Evolutionary conservation across 1,139 yeast species (phyloP), one percentile per base, ranked within the genome.

Genomic region (Diutina rugosa): DNA sequence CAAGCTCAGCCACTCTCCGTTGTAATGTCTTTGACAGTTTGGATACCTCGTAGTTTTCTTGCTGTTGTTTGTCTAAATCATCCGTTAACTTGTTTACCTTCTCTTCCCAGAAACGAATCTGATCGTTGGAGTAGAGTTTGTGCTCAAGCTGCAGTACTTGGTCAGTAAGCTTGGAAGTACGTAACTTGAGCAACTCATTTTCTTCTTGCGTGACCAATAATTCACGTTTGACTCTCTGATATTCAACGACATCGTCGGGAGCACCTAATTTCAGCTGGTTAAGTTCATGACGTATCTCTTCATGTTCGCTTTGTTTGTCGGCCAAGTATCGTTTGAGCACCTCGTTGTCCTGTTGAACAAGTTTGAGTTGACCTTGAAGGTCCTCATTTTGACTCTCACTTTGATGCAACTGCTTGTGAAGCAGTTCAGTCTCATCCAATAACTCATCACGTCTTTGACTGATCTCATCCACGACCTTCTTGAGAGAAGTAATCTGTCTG

Each of bases 401-500:
- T 5, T 56, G 55, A 10, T 55, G 26, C 4, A 58, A 49, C 9
- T 77, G 73, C 7, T 67, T 67, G 62, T 81, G 84, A 46, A 85
- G 65, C 4, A 64, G 64, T 41, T 76, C 77, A 62, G 81, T 81
- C 2, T 78, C 76, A 21, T 67, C 70, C 56, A 79, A 65, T 49
- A 85, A 68, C 38, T 72, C 67, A 28, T 55, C 54, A 44, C 57
- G 60, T 41, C 45, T 52, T 9, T 54, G 29, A 41, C 55, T 58
- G 44, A 61, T 64, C 58, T 81, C 84, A 48, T 72, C 79, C 57
- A 81, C 76, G 8, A 82, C 71, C 21, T 77, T 78, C 60, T 80
- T 80, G 64, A 83, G 68, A 1, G 79, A 76, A 12, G 68, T 66
- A 1, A 81, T 74, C 65, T 83, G 87, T 49, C 79, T 78, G 55